Conservation (phyloP, 2,329 filamentous ascomycete genomes). For the Penicillium olsonii region DNA sequence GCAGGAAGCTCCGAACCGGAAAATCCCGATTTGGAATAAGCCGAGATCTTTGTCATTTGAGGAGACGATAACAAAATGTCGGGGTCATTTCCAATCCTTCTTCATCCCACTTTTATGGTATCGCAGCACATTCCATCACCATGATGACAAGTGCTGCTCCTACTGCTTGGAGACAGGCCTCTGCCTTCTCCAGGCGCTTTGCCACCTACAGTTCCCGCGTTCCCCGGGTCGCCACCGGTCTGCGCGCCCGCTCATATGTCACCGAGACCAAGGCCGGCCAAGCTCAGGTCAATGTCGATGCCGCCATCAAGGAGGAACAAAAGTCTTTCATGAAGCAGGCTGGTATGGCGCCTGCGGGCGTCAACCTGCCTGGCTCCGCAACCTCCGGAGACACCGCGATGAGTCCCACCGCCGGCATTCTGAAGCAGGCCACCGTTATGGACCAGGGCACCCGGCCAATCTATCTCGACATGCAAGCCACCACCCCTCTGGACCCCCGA, state of each 20-base stretch:
- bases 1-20: slow-evolving; percentile 11
- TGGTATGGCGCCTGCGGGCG: slow-evolving; percentile 55
- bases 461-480: slow-evolving; percentile 98
- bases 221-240: slow-evolving; percentile 40
- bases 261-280: slow-evolving; percentile 70
- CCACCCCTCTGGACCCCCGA: slow-evolving; percentile 89
- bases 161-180: slow-evolving; percentile 72
- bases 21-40: slow-evolving; percentile 20
- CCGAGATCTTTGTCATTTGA: slow-evolving; percentile 23
- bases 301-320: slow-evolving; percentile 82
- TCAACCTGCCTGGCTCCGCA: slow-evolving; percentile 61
- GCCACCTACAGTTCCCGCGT: slow-evolving; percentile 43
- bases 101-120: slow-evolving; percentile 28
- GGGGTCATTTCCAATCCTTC: slow-evolving; percentile 13
- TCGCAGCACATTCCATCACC: slow-evolving; percentile 18
- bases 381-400: slow-evolving; percentile 67
- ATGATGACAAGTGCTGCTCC: slow-evolving; percentile 68
- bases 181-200: slow-evolving; percentile 57
- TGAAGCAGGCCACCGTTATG: slow-evolving; percentile 91
- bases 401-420: slow-evolving; percentile 77
- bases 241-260: slow-evolving; percentile 67
- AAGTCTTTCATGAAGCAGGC: slow-evolving; percentile 69
- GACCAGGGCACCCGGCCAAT: slow-evolving; percentile 91
- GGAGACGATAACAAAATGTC: slow-evolving; percentile 17
- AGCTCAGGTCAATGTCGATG: slow-evolving; percentile 78